Base-by-base conservation (phyloP, 2,329 filamentous ascomycete species). In the Fusarium luffae region DNA sequence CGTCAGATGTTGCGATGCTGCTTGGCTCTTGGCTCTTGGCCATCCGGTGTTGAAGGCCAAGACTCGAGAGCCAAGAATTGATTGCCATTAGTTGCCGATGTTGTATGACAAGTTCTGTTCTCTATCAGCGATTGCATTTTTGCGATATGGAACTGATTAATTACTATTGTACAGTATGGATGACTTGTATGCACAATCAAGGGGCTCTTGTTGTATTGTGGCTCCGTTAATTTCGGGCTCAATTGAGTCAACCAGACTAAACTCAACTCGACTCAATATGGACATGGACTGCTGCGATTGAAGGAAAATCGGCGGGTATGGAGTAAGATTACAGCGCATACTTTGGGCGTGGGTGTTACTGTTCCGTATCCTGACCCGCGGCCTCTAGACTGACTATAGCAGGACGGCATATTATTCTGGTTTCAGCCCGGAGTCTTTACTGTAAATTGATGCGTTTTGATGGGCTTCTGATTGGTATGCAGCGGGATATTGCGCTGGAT, bases 401-500 rank as follows among this genome's bases (percentile, higher is more conserved):
- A 41, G 50, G 49, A 49, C 32, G 56, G 63, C 27, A 62, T 62
- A 49, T 56, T 50, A 30, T 41, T 34, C 50, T 63, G 41, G 64
- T 68, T 65, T 59, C 64, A 64, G 46, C 44, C 30, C 54, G 49
- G 54, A 50, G 44, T 59, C 30, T 54, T 59, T 51, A 59, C 49
- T 68, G 54, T 51, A 50, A 49, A 52, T 27, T 52, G 49, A 52
- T 52, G 8, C 18, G 7, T 52, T 27, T 49, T 30, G 44, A 54
- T 54, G 43, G 58, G 23, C 21, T 46, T 23, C 42, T 70, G 59
- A 57, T 68, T 70, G 68, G 68, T 30, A 70, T 68, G 66, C 44
- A 63, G 58, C 41, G 58, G 68, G 67, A 69, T 65, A 68, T 69
- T 70, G 49, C 62, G 37, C 54, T 69, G 67, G 67, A 56, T 63